Conservation (phyloP, 345 rosid genomes). For the Orychophragmus violaceus region DNA sequence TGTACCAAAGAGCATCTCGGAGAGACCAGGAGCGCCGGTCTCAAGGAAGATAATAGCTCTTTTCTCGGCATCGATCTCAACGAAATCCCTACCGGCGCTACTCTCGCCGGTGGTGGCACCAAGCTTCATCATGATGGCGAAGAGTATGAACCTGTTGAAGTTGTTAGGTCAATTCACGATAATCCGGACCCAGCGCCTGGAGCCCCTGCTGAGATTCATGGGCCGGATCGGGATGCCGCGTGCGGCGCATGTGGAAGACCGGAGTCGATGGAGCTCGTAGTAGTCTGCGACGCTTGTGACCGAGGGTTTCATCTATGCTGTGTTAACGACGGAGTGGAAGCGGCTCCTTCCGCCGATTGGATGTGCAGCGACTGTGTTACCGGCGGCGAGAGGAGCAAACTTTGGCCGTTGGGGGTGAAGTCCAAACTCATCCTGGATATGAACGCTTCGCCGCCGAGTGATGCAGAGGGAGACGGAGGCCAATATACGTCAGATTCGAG, state of each 20-base stretch:
- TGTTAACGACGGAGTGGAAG: conserved; percentile 25
- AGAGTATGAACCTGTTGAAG: conserved; percentile 43
- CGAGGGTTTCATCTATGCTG: conserved; percentile 68
- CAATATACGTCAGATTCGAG: conserved; percentile 44
- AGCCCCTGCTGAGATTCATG: conserved; percentile 38
- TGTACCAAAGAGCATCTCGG: conserved; percentile 25
- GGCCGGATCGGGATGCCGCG: conserved; percentile 22
- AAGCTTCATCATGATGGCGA: conserved; percentile 1
- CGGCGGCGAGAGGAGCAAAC: conserved; percentile 57
- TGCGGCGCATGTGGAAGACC: conserved; percentile 60
- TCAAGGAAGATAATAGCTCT: conserved; percentile 48
- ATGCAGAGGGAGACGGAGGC: conserved; percentile 45
- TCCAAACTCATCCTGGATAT: conserved; percentile 67
- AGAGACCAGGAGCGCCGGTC: conserved; percentile 11
- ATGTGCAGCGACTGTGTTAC: conserved; percentile 56
- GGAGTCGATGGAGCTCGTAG: conserved; percentile 38
- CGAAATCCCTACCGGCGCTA: conserved; percentile 75
- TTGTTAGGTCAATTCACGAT: conserved; percentile 59
- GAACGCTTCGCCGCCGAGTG: conserved; percentile 90
- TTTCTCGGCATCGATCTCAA: conserved; percentile 90
- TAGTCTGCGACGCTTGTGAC: conserved; percentile 93
- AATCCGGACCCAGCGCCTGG: conserved; percentile 56
- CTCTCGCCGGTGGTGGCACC: conserved; percentile 28
- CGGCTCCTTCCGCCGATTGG: conserved; percentile 52
- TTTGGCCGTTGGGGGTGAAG: conserved; percentile 81